phyloP scores from a whole-genome alignment of 768 basidiomycete species.

The Xerocomus spinulosus region DNA sequence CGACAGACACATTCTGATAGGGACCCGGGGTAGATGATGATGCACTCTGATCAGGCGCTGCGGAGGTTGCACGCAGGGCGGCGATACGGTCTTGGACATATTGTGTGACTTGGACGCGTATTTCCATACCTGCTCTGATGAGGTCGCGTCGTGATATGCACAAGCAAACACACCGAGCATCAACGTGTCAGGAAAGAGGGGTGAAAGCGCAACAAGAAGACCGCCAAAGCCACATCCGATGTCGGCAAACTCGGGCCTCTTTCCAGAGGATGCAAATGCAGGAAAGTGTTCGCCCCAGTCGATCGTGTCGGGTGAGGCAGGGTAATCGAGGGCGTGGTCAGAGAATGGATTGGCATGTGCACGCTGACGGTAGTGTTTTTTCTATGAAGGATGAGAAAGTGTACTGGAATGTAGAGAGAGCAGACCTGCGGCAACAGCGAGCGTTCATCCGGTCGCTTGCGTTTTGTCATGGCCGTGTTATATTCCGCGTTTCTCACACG shows the following conservation, averaged over 20 bases:
- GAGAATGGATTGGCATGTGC: constrained; percentile 87
- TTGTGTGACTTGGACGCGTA: constrained; percentile 92
- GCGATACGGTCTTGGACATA: constrained; percentile 93
- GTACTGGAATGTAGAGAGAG: too few species aligned
- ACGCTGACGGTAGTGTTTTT: constrained; percentile 79
- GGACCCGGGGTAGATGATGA: constrained; percentile 36
- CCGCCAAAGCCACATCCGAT: constrained; percentile 98
- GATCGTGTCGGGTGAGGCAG: constrained; percentile 65
- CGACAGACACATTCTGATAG: constrained; percentile 87
- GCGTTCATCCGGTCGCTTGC: constrained; percentile 18
- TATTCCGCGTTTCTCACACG: too few species aligned
- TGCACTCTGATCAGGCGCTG: constrained; percentile 16
- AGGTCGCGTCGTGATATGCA: not conserved
- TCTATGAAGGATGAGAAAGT: constrained; percentile 39
- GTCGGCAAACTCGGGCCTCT: constrained; percentile 89
- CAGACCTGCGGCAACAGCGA: constrained; percentile 49
- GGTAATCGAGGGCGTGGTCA: constrained; percentile 86
- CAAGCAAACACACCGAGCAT: constrained; percentile 75
- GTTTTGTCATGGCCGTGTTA: constrained; percentile 27
- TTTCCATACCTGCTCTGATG: constrained; percentile 77
- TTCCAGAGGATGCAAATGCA: constrained; percentile 50
- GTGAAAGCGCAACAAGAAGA: constrained; percentile 81
- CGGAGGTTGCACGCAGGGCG: constrained; percentile 74
- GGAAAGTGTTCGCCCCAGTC: constrained; percentile 88
- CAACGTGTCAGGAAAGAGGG: constrained; percentile 83